Conservation (phyloP, 1,139 yeast genomes). For the Candida buenavistaensis region DNA sequence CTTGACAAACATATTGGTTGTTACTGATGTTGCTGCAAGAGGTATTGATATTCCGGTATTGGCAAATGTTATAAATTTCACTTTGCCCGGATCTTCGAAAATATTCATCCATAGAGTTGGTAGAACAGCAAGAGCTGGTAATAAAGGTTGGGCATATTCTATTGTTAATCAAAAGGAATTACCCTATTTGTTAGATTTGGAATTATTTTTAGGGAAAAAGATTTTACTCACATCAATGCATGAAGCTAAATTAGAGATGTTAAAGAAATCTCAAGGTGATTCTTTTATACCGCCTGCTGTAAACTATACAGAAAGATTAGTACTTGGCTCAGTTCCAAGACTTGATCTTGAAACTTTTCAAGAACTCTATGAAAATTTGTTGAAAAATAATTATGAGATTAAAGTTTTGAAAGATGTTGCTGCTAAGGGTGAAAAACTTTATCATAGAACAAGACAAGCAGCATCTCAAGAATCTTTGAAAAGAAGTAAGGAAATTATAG, state of each 20-base stretch:
- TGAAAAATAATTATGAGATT: constrained; percentile 71
- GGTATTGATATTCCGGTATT: constrained; percentile 98
- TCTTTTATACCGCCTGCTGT: constrained; percentile 53
- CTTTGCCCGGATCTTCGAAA: constrained; percentile 89
- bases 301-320: constrained; percentile 74
- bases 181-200: constrained; percentile 88
- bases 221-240: constrained; percentile 69
- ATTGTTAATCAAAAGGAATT: constrained; percentile 82
- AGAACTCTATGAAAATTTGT: constrained; percentile 67
- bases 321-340: constrained; percentile 83
- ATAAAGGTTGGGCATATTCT: constrained; percentile 96
- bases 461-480: constrained; percentile 86
- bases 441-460: constrained; percentile 79
- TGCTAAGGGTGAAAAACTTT: constrained; percentile 81
- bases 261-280: constrained; percentile 45
- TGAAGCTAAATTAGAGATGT: constrained; percentile 55
- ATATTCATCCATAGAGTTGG: constrained; percentile 97
- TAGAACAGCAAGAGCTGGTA: constrained; percentile 99
- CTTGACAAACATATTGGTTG: constrained; percentile 78
- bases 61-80: constrained; percentile 89
- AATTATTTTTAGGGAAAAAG: constrained; percentile 84
- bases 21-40: constrained; percentile 98
- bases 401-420: constrained; percentile 69
- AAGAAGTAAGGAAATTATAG: constrained; percentile 76
- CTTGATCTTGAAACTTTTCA: constrained; percentile 64